Conservation (phyloP, 345 rosid genomes). For the Camelina sativa region DNA sequence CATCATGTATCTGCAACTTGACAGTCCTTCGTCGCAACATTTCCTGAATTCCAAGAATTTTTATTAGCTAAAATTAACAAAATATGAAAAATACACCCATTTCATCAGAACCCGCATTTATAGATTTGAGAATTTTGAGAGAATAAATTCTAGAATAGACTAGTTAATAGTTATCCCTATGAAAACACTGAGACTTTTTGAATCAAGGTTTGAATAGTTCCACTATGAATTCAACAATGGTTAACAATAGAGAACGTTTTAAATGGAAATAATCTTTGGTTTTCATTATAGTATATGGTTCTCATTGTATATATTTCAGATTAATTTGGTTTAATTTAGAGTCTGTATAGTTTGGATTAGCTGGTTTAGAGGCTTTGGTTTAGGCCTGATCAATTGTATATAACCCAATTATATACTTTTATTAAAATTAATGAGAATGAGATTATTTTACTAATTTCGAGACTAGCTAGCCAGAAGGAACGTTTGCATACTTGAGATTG, state of each 20-base stretch:
- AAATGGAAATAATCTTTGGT: too few species aligned
- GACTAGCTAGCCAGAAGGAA: background rate
- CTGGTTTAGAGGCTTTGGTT: too few species aligned
- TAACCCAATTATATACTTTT: too few species aligned
- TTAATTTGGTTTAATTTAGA: too few species aligned
- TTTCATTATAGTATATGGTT: background rate
- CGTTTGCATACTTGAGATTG: slow-evolving; percentile 41
- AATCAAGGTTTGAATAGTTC: background rate
- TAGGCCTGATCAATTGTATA: too few species aligned
- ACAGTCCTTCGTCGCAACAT: slow-evolving; percentile 26
- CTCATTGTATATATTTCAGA: too few species aligned
- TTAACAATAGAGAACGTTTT: background rate
- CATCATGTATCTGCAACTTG: slow-evolving; percentile 28
- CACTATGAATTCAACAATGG: background rate
- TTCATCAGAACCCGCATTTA: background rate
- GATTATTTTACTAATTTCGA: too few species aligned
- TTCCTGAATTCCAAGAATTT: slow-evolving; percentile 19
- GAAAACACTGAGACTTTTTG: background rate
- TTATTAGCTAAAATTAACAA: background rate
- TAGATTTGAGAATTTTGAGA: background rate
- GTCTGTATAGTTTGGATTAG: too few species aligned
- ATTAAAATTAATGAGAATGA: too few species aligned
- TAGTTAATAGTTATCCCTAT: background rate
- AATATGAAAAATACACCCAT: background rate
- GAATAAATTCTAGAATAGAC: too few species aligned